These are phyloP conservation scores for Leishmania lainsoni DNA, from an alignment of 208 protist genomes.

Conservation along the genomic window DNA sequence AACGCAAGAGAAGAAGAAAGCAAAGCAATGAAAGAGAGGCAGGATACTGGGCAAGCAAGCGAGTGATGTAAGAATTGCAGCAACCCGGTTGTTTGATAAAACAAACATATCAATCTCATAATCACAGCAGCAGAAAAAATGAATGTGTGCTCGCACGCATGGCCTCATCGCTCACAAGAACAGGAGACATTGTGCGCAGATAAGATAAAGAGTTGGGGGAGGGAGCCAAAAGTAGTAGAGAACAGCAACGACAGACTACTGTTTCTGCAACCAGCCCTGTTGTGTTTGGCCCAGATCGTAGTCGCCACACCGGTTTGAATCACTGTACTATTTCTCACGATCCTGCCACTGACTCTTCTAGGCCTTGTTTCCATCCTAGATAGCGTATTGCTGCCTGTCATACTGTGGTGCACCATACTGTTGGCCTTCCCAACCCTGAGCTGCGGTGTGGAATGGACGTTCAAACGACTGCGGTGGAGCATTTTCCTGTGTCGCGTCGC, in stretches of 20 bases:
- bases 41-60: neutral
- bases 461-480: neutral
- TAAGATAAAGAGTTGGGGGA: neutral
- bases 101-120: neutral
- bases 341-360: conserved; percentile 11
- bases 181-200: neutral
- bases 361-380: conserved; percentile 1
- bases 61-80: neutral
- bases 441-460: neutral
- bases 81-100: neutral
- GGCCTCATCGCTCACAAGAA: neutral
- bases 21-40: conserved; percentile 1
- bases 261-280: conserved; percentile 4
- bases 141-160: neutral
- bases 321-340: neutral
- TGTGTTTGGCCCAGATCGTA: neutral
- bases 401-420: conserved; percentile 9
- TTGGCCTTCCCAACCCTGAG: neutral
- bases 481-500: neutral
- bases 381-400: conserved; percentile 2
- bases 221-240: conserved; percentile 7
- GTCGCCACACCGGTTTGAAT: conserved; percentile 6
- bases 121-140: neutral
- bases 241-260: neutral
- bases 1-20: neutral